Conservation (phyloP, 2,329 filamentous ascomycete species). For the Claviceps sp. region DNA sequence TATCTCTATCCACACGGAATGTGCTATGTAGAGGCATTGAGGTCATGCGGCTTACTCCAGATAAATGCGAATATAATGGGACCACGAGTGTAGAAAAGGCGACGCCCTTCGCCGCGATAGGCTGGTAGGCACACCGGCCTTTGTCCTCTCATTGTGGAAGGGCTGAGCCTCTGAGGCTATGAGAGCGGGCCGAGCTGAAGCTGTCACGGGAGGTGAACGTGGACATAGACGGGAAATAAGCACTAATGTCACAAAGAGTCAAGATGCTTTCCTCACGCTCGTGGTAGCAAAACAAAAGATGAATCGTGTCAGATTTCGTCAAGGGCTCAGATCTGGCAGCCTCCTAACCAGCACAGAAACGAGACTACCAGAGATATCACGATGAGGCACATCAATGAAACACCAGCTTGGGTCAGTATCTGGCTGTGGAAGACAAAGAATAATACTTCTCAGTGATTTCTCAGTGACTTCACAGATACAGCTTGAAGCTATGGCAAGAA, state of each 20-base stretch:
- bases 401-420: background rate
- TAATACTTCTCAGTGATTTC: background rate
- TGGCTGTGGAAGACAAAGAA: background rate
- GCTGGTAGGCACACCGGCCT: background rate
- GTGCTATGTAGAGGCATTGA: too few species aligned
- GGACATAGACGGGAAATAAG: background rate
- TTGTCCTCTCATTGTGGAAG: background rate
- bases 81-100: background rate
- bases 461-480: too few species aligned
- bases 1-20: too few species aligned
- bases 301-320: background rate
- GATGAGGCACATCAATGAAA: conserved; percentile 4
- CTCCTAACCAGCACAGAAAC: background rate
- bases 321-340: background rate
- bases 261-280: background rate
- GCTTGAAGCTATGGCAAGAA: background rate
- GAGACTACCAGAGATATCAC: conserved; percentile 1
- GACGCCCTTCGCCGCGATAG: background rate
- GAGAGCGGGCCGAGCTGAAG: background rate
- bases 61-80: background rate
- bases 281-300: background rate
- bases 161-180: background rate
- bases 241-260: background rate
- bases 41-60: background rate
- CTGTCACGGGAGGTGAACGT: background rate